Evolutionary conservation across 148 eudicot genomes (phyloP).

Genomic region (Heliamphora exappendiculata): DNA sequence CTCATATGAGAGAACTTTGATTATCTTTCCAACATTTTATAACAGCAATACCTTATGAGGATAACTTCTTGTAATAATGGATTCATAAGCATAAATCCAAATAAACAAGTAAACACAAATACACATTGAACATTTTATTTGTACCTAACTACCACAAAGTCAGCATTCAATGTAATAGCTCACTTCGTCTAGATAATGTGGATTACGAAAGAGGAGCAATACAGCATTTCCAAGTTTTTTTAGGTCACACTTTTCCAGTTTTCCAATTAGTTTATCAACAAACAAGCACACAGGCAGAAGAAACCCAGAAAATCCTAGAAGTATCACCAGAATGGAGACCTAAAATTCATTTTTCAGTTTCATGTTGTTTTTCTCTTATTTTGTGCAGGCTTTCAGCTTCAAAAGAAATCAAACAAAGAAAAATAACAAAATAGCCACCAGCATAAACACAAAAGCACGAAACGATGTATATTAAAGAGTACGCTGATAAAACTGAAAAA

Average conservation of each 20-base stretch:
- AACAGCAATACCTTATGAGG: too few species aligned
- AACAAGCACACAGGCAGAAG: neutral
- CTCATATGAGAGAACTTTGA: too few species aligned
- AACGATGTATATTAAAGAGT: neutral
- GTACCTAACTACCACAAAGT: too few species aligned
- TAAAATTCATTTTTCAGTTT: neutral
- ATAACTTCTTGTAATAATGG: too few species aligned
- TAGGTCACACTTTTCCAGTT: neutral
- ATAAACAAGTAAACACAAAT: too few species aligned
- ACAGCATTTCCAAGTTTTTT: too few species aligned
- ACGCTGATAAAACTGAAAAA: neutral
- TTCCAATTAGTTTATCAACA: neutral
- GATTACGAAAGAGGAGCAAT: too few species aligned
- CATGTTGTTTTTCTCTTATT: neutral
- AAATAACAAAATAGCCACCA: neutral
- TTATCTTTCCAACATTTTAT: too few species aligned
- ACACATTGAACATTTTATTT: too few species aligned
- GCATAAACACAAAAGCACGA: neutral
- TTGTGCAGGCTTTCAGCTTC: neutral
- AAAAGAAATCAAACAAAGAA: neutral
- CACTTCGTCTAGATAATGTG: neutral
- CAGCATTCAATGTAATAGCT: neutral
- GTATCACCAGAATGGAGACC: neutral
- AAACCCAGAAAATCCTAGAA: neutral
- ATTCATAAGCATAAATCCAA: too few species aligned